Evolutionary conservation across 1,284 basidiomycete genomes (phyloP).

Genomic region (Flammula alnicola): DNA sequence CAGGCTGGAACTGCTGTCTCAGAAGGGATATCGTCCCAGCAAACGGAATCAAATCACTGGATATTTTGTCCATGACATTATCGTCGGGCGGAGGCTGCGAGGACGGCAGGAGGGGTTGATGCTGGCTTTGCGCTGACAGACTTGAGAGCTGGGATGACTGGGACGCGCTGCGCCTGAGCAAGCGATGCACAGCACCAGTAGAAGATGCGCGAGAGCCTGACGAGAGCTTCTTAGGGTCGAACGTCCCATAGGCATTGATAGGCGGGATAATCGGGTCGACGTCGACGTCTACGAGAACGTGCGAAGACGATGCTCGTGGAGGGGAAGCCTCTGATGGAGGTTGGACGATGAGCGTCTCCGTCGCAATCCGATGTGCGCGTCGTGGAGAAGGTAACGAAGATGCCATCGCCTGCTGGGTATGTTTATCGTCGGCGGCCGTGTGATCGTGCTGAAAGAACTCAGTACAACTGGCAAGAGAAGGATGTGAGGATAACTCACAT

Average conservation of each 20-base stretch:
- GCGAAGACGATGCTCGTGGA: slow-evolving; percentile 6
- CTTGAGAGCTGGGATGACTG: slow-evolving; percentile 29
- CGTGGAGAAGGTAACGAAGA: slow-evolving; percentile 28
- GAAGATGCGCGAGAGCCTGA: slow-evolving; percentile 4
- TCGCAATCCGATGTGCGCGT: slow-evolving; percentile 32
- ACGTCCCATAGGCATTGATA: slow-evolving; percentile 56
- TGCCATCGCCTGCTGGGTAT: slow-evolving; percentile 16
- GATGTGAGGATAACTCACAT: slow-evolving; percentile 35
- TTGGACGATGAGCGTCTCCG: slow-evolving; percentile 20
- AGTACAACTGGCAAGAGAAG: too few species aligned
- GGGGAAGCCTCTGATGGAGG: slow-evolving; percentile 12
- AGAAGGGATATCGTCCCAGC: slow-evolving; percentile 31
- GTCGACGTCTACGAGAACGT: slow-evolving; percentile 7
- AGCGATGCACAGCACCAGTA: slow-evolving; percentile 1
- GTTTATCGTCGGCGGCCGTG: slow-evolving; percentile 26
- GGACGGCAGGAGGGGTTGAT: slow-evolving; percentile 35
- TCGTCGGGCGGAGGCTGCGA: slow-evolving; percentile 28
- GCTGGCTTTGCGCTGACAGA: slow-evolving; percentile 25
- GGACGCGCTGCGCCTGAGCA: slow-evolving; percentile 27
- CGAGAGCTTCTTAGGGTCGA: slow-evolving; percentile 30
- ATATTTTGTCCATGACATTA: slow-evolving; percentile 36
- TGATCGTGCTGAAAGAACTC: slow-evolving; percentile 32
- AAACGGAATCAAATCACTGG: slow-evolving; percentile 49
- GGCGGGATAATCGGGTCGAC: slow-evolving; percentile 44
- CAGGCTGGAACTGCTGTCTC: slow-evolving; percentile 14